Evolutionary conservation across 768 basidiomycete genomes (phyloP).

Genomic region (Termitomyces sp.): DNA sequence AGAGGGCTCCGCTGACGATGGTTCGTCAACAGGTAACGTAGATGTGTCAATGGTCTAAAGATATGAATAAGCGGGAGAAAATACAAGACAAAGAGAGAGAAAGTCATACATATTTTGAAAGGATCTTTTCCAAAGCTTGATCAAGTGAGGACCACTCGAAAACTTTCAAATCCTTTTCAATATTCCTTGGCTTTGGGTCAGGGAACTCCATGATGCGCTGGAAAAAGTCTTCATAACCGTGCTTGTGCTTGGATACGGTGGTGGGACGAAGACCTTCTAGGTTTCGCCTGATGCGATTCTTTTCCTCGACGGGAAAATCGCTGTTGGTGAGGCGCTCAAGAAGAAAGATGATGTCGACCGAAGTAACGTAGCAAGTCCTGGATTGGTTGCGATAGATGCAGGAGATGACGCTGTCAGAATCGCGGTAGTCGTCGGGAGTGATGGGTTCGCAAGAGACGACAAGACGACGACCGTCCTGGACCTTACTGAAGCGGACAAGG

Average conservation of each 20-base stretch:
- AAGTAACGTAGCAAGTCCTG: conserved; percentile 82
- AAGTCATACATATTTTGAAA: conserved; percentile 74
- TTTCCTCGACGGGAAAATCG: conserved; percentile 90
- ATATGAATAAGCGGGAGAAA: background rate
- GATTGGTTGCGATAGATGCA: conserved; percentile 86
- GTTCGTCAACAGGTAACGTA: conserved; percentile 22
- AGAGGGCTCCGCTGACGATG: conserved; percentile 24
- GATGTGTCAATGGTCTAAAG: conserved; percentile 43
- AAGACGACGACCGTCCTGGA: conserved; percentile 72
- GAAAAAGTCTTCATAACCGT: conserved; percentile 83
- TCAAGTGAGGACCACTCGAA: conserved; percentile 72
- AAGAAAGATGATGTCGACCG: conserved; percentile 92
- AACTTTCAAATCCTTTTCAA: conserved; percentile 94
- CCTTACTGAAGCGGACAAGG: conserved; percentile 79
- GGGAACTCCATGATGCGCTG: conserved; percentile 96
- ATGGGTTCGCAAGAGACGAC: conserved; percentile 77
- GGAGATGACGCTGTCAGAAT: conserved; percentile 80
- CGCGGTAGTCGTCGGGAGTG: conserved; percentile 63
- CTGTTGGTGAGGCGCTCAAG: conserved; percentile 74
- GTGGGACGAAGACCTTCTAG: conserved; percentile 88
- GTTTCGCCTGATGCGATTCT: conserved; percentile 92
- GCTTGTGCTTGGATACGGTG: conserved; percentile 84
- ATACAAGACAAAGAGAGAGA: background rate
- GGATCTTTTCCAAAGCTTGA: conserved; percentile 71
- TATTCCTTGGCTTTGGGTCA: conserved; percentile 89